Conservation (phyloP, 164 flowering plant species). For the Echeveria elegans region DNA sequence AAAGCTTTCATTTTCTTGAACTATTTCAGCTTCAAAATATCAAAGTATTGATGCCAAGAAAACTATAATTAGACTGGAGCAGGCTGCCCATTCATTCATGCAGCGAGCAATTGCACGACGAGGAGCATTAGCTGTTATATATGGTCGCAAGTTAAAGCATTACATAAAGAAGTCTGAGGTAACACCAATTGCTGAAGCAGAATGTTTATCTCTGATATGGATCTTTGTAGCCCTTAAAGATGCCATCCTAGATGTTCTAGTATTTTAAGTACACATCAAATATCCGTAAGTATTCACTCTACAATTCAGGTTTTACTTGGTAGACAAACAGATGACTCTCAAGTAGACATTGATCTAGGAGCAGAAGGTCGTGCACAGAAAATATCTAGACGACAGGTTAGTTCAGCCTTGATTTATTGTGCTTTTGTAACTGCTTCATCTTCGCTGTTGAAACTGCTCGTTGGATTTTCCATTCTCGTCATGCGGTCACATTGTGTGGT, state of each 20-base stretch:
- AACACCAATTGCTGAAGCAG: background rate
- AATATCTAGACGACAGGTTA: conserved; percentile 82
- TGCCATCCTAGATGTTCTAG: conserved; percentile 4
- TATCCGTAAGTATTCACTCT: conserved; percentile 4
- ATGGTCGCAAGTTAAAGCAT: conserved; percentile 58
- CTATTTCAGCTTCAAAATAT: conserved; percentile 42
- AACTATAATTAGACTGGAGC: conserved; percentile 67
- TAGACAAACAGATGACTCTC: conserved; percentile 52
- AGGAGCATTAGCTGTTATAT: conserved; percentile 72
- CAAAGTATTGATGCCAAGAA: conserved; percentile 39
- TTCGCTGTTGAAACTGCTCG: background rate
- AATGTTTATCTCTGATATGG: background rate
- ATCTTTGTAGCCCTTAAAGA: background rate
- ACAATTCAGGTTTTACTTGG: conserved; percentile 61
- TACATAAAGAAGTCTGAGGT: conserved; percentile 75
- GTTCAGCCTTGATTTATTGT: background rate
- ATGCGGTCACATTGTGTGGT: background rate
- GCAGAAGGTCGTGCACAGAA: conserved; percentile 61
- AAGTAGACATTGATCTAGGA: conserved; percentile 73
- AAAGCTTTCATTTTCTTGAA: background rate
- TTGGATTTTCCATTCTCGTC: background rate
- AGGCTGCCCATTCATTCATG: conserved; percentile 44
- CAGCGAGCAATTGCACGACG: conserved; percentile 51
- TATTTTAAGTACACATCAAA: background rate
- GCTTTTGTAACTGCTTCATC: background rate